Percentiles rank a stretch among this genome's conserved stretches.
phyloP scores from a whole-genome alignment of 2,329 filamentous ascomycete genomes.

The Colletotrichum sp. region DNA sequence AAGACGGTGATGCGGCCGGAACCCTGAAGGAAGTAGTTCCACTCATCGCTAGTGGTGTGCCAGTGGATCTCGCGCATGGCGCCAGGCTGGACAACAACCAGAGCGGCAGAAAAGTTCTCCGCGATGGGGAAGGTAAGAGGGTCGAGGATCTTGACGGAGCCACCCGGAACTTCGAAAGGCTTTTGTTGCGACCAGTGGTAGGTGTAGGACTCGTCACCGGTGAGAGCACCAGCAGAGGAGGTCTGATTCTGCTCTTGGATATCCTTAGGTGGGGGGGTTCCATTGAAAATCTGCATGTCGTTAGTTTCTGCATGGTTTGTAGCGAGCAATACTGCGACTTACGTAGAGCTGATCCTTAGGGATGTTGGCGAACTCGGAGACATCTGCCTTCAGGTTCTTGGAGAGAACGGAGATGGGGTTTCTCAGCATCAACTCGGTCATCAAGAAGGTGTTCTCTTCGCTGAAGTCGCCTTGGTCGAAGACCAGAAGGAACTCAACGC shows the following conservation, averaged over 20 bases:
- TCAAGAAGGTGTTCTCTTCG: conserved; percentile 65
- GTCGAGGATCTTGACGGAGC: conserved; percentile 65
- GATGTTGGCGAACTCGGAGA: conserved; percentile 51
- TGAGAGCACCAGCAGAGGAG: conserved; percentile 46
- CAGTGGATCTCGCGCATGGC: conserved; percentile 70
- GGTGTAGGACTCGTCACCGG: conserved; percentile 44
- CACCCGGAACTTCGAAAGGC: conserved; percentile 57
- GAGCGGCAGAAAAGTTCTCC: conserved; percentile 56
- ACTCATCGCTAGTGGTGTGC: conserved; percentile 66
- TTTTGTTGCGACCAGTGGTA: conserved; percentile 58
- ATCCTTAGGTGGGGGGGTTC: conserved; percentile 49
- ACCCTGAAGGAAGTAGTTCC: conserved; percentile 64
- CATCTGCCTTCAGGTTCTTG: conserved; percentile 57
- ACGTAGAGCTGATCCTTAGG: conserved; percentile 51
- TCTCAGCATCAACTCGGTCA: conserved; percentile 56
- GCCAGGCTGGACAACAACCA: conserved; percentile 65
- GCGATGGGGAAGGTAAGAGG: conserved; percentile 62
- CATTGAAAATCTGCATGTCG: conserved; percentile 48
- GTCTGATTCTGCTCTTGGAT: conserved; percentile 53
- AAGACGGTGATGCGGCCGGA: conserved; percentile 62
- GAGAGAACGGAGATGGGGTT: conserved; percentile 58
- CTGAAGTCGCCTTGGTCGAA: conserved; percentile 64
- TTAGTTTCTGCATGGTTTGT: neutral
- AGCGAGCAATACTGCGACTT: neutral
- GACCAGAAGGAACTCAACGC: conserved; percentile 63